Evolutionary conservation across 2,329 filamentous ascomycete species (phyloP), one percentile per base, ranked within the genome.

Genomic region (Xylariaceae sp.): DNA sequence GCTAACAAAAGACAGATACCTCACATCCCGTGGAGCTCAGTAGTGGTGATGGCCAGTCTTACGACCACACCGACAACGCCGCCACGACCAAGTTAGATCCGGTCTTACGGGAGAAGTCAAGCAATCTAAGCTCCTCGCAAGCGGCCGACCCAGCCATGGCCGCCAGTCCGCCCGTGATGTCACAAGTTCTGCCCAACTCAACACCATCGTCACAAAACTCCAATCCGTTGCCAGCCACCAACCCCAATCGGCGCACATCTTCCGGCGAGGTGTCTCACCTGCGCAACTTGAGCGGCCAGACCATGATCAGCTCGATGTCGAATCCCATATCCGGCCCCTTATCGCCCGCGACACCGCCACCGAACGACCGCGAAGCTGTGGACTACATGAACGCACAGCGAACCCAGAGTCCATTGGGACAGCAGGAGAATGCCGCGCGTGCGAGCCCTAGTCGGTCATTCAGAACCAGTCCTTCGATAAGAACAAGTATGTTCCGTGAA

Each of bases 241-340:
- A 37, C 13, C 55, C 53, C n/a, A 54, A 57, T 23, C 64, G 67
- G 30, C 56, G 62, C 30, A 66, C 68, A 50, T 66, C 73, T 30
- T 68, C 70, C 42, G 78, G 76, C n/a, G 74, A 72, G 55, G 64
- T 71, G 10, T 60, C 71, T 9, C 77, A 79, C 58, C 64, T 78
- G 56, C 72, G 77, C 1, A 73, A 78, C 45, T 70, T 75, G 50
- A 78, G 76, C 67, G 75, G 76, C 60, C 68, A 70, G 1, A 77
- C 75, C 2, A 73, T 30, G 23, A 30, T 77, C 23, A 74, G 72
- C 58, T 75, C 74, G 39, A 69, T 62, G 11, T 55, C 60, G 30
- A 58, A 61, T 51, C 39, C 53, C 13, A 54, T 30, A 4, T 30
- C 44, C 55, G 53, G 57, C 45, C 47, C 54, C 39, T 47, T 56